Evolutionary conservation across 257 asterid species (phyloP), one percentile per base, ranked within the genome.

Genomic region (Eustoma russellianum): DNA sequence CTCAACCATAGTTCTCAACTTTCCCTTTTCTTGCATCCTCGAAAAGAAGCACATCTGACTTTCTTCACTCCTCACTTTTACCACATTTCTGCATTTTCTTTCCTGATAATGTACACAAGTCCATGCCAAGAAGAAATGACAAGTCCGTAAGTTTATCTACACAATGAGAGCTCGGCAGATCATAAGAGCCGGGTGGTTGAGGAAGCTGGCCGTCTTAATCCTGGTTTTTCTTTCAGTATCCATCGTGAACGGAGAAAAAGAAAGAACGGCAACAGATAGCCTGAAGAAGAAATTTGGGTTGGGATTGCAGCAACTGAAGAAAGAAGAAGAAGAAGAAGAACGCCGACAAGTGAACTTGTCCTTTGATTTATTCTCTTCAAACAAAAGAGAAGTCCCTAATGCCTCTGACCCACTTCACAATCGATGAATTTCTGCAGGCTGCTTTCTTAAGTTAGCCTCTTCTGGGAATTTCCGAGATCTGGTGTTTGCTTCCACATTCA

Each of bases 331-430:
- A 30, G 10, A 16, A 17, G 63, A 17, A 9, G 12, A 51, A 6
- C 57, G 44, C 5, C 51, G 55, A 14, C 38, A 46, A 33, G 40
- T 10, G 61, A 67, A 45, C 52, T 64, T 49, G 11, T 61, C 70
- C 33, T 13, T 46, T 38, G 74, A 70, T 47, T 47, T 56, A 41
- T 67, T 38, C 24, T 52, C 52, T 35, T 48, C 82, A 2, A 66
- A 65, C 67, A 69, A 76, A 60, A 76, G 82, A 51, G 67, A 64
- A 59, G 76, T 76, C 17, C 82, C 82, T 5, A 69, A 76, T 59
- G 76, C 69, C 46, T 65, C 82, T 5, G 82, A 72, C 68, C 82
- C 82, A n/a, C 63, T 59, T 59, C 73, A 67, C 10, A 67, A 67
- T 48, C 64, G 68, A 33, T 55, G 56, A 67, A 4, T 44, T 13